phyloP scores from a whole-genome alignment of 371 early-diverging fungal genomes.

The Lichtheimia corymbifera region DNA sequence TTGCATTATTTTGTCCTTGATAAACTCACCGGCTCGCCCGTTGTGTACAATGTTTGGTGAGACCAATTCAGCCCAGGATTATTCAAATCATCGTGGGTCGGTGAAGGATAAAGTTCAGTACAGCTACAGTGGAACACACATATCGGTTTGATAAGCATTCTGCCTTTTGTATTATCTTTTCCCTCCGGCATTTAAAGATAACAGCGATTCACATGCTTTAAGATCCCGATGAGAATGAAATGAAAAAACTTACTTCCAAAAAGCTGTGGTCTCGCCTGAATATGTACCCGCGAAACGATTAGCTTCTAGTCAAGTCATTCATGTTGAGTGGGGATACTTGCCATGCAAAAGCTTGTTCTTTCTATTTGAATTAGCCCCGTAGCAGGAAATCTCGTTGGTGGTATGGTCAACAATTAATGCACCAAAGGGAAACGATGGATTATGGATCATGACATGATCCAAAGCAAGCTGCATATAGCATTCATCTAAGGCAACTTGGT shows the following conservation, averaged over 20 bases:
- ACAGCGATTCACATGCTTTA: slow-evolving; percentile 1
- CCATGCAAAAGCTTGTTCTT: slow-evolving; percentile 37
- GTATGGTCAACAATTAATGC: slow-evolving; percentile 37
- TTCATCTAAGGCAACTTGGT: slow-evolving; percentile 21
- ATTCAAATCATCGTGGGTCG: slow-evolving; percentile 28
- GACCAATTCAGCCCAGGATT: slow-evolving; percentile 37
- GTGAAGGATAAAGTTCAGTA: slow-evolving; percentile 39
- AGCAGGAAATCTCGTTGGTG: slow-evolving; percentile 35
- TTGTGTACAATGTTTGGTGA: slow-evolving; percentile 38
- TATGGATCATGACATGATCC: slow-evolving; percentile 32
- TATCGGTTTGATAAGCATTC: slow-evolving; percentile 16
- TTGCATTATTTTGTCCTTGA: slow-evolving; percentile 1
- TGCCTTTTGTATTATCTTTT: too few species aligned
- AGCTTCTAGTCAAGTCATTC: background rate
- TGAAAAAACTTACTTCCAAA: slow-evolving; percentile 32
- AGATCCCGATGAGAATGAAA: background rate
- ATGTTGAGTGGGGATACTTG: slow-evolving; percentile 5
- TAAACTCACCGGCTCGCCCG: slow-evolving; percentile 35
- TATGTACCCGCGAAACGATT: too few species aligned
- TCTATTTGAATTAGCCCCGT: slow-evolving; percentile 32
- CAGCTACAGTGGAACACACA: slow-evolving; percentile 21
- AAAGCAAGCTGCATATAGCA: slow-evolving; percentile 37
- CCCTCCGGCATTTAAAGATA: background rate
- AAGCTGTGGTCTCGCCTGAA: slow-evolving; percentile 37
- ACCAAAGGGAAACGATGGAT: slow-evolving; percentile 31